These are phyloP conservation scores for Solanum lycopersicoides DNA, from an alignment of 257 asterid genomes.

Conservation along the genomic window DNA sequence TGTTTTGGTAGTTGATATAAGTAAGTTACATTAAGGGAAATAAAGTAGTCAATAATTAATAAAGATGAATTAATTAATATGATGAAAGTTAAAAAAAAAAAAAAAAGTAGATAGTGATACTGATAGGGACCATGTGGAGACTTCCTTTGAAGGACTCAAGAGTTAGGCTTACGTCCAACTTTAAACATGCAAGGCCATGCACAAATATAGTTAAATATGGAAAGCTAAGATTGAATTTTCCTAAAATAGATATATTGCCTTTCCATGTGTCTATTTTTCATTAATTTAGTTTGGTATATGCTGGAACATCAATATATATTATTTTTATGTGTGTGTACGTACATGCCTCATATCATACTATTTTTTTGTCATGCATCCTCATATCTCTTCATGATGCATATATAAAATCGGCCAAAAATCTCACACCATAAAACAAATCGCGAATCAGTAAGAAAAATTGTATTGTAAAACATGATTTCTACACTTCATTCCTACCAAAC, in stretches of 20 bases:
- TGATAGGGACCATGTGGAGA: slow-evolving; percentile 13
- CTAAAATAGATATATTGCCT: slow-evolving; percentile 20
- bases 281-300: slow-evolving; percentile 21
- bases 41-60: background rate
- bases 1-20: background rate
- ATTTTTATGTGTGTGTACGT: background rate
- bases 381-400: background rate
- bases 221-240: slow-evolving; percentile 52
- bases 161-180: slow-evolving; percentile 29
- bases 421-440: too few relatives aligned
- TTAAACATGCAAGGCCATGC: slow-evolving; percentile 9
- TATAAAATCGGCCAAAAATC: too few relatives aligned
- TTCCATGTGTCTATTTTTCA: slow-evolving; percentile 18
- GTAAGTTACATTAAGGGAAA: background rate
- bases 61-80: background rate
- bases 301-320: background rate
- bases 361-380: background rate
- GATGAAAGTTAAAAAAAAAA: background rate
- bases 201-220: slow-evolving; percentile 24
- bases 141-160: slow-evolving; percentile 6
- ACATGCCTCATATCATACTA: background rate
- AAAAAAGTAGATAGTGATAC: background rate
- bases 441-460: background rate
- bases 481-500: too few relatives aligned
- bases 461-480: too few relatives aligned